Evolutionary conservation across 2,329 filamentous ascomycete genomes (phyloP).

Genomic region (Beauveria pseudobassiana): DNA sequence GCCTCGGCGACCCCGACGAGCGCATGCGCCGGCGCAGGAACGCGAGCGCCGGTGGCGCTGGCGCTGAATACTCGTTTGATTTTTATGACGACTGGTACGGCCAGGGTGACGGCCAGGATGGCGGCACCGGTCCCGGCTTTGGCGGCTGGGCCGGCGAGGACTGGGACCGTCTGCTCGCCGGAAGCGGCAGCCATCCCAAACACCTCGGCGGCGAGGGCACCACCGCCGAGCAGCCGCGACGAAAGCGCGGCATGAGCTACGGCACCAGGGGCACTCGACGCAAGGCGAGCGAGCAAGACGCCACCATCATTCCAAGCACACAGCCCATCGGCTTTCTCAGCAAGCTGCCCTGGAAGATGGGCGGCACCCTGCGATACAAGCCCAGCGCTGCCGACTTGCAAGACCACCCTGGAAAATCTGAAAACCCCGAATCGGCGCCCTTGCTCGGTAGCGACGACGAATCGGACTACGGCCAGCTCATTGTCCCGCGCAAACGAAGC

Average conservation of each 20-base stretch:
- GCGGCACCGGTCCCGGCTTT: slow-evolving; percentile 41
- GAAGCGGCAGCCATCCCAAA: slow-evolving; percentile 46
- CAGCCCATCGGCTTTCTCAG: slow-evolving; percentile 80
- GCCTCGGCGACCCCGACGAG: slow-evolving; percentile 66
- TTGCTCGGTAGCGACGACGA: slow-evolving; percentile 43
- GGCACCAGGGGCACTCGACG: slow-evolving; percentile 55
- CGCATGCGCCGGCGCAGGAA: slow-evolving; percentile 61
- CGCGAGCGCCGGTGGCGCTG: slow-evolving; percentile 48
- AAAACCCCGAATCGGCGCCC: slow-evolving; percentile 57
- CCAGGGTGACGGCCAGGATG: slow-evolving; percentile 37
- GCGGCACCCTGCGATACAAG: slow-evolving; percentile 76
- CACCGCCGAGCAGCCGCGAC: slow-evolving; percentile 54
- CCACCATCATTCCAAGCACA: slow-evolving; percentile 83
- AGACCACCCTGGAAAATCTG: slow-evolving; percentile 63
- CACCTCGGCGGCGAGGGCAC: slow-evolving; percentile 25
- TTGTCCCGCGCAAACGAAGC: slow-evolving; percentile 52
- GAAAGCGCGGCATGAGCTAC: slow-evolving; percentile 84
- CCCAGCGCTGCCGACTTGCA: slow-evolving; percentile 86
- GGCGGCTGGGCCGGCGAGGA: slow-evolving; percentile 74
- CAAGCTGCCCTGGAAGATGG: slow-evolving; percentile 76
- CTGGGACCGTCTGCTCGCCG: slow-evolving; percentile 73
- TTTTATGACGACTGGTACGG: slow-evolving; percentile 97
- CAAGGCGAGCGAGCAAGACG: slow-evolving; percentile 57
- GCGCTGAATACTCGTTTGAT: slow-evolving; percentile 83
- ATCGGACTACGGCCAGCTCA: slow-evolving; percentile 22